Evolutionary conservation across 768 basidiomycete genomes (phyloP).

Genomic region (Lactarius indigo): DNA sequence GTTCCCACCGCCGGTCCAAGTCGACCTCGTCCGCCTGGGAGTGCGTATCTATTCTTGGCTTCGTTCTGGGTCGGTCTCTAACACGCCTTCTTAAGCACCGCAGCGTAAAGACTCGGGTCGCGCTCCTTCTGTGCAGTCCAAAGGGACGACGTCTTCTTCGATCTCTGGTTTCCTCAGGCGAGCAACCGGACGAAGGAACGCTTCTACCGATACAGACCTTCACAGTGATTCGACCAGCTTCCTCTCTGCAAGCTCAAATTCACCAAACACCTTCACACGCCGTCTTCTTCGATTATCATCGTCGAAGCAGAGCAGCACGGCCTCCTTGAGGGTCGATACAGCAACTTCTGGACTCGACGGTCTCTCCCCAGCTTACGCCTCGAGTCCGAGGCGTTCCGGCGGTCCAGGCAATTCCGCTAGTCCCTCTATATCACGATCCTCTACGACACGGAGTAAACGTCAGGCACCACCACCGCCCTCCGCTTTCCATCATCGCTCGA

Average conservation of each 20-base stretch:
- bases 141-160: slow-evolving; percentile 34
- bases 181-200: slow-evolving; percentile 32
- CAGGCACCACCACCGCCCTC: slow-evolving; percentile 31
- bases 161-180: slow-evolving; percentile 37
- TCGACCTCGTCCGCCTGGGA: slow-evolving; percentile 7
- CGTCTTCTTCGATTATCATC: slow-evolving; percentile 35
- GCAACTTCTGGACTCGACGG: slow-evolving; percentile 43
- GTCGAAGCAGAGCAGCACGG: slow-evolving; percentile 48
- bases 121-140: slow-evolving; percentile 35
- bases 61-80: not conserved
- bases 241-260: slow-evolving; percentile 29
- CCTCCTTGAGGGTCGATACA: slow-evolving; percentile 45
- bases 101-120: slow-evolving; percentile 26
- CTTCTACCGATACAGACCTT: slow-evolving; percentile 26
- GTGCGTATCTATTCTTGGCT: not conserved
- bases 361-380: slow-evolving; percentile 20
- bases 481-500: slow-evolving; percentile 30
- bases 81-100: slow-evolving; percentile 27
- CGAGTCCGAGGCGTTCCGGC: slow-evolving; percentile 30
- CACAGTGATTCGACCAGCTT: slow-evolving; percentile 32
- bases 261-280: slow-evolving; percentile 25
- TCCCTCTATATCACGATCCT: slow-evolving; percentile 37
- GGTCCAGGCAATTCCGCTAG: slow-evolving; percentile 25
- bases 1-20: slow-evolving; percentile 47
- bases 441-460: slow-evolving; percentile 27